Base-by-base conservation (phyloP, 768 basidiomycete genomes). In the Sarcodon sp. region DNA sequence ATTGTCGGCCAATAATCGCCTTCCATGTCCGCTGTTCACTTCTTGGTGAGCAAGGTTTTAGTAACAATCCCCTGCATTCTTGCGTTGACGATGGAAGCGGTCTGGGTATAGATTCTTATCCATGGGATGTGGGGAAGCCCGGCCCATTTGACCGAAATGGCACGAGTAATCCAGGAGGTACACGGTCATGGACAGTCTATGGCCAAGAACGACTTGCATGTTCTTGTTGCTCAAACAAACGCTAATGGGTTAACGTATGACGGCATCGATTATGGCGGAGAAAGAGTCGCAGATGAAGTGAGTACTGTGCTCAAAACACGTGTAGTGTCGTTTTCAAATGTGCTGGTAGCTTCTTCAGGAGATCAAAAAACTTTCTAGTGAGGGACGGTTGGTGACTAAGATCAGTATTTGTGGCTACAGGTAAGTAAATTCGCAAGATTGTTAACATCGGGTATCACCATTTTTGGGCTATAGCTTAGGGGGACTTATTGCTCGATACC, bases 401-500 rank as follows among this genome's bases (percentile, higher is more conserved):
- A 16, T 41, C 13, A 16, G 16, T 15, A 11, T 41, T 13, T 41
- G 7, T 13, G 39, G 39, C 8, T 41, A 41, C 13, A 27, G 21
- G 21, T 27, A 4, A 27, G 21, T 27, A 27, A 27, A 27, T 4
- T 3, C 21, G 2, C 21, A 4, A 27, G 21, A 27, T 27, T 27
- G 21, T 27, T 27, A 27, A 27, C 21, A 27, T 27, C 21, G 4
- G 21, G 4, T 27, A 27, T 27, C 21, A 4, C 4, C 2, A 27
- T 27, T 27, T n/a, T 27, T 27, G 21, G 3, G 21, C 4, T 92
- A 93, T 62, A 73, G 71, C 35, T 70, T 93, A 9, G 91, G 91
- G 1, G 91, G 91, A 0, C 70, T 93, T 2, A 67, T 93, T 7
- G 77, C 84, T 12, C 80, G 90, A 12, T 41, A 41, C n/a, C 13